Evolutionary conservation across 345 rosid species (phyloP).

Genomic region (Raphanus raphanistrum): DNA sequence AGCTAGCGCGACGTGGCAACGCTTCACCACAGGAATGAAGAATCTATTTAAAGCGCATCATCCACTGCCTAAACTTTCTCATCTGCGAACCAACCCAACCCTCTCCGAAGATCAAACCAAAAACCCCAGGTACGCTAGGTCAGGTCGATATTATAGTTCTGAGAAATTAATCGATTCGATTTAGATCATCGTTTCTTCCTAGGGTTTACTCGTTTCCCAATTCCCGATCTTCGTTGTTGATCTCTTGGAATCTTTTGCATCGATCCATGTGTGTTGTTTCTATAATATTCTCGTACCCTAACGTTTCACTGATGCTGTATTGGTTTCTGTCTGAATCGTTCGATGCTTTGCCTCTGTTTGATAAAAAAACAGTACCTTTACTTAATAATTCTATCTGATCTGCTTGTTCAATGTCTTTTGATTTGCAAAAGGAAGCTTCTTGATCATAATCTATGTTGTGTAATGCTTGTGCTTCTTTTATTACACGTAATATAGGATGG

Average conservation of each 20-base stretch:
- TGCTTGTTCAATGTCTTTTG: too few relatives aligned
- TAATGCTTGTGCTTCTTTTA: neutral
- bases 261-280: conserved; percentile 18
- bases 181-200: neutral
- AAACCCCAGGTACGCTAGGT: conserved; percentile 20
- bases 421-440: too few relatives aligned
- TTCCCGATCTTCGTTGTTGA: conserved; percentile 17
- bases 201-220: conserved; percentile 7
- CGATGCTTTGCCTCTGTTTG: conserved; percentile 22
- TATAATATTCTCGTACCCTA: neutral
- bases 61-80: neutral
- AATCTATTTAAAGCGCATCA: conserved; percentile 35
- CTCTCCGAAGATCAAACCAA: conserved; percentile 28
- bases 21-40: conserved; percentile 37
- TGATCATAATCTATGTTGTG: neutral
- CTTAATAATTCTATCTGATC: too few relatives aligned
- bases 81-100: neutral
- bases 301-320: neutral
- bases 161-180: neutral
- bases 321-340: neutral
- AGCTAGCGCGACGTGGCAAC: conserved; percentile 32
- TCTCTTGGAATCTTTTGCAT: neutral
- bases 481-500: neutral
- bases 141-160: conserved; percentile 10
- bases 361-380: neutral